These are phyloP conservation scores for Phialophora macrospora DNA, from an alignment of 2,329 filamentous ascomycete species.

Conservation along the genomic window DNA sequence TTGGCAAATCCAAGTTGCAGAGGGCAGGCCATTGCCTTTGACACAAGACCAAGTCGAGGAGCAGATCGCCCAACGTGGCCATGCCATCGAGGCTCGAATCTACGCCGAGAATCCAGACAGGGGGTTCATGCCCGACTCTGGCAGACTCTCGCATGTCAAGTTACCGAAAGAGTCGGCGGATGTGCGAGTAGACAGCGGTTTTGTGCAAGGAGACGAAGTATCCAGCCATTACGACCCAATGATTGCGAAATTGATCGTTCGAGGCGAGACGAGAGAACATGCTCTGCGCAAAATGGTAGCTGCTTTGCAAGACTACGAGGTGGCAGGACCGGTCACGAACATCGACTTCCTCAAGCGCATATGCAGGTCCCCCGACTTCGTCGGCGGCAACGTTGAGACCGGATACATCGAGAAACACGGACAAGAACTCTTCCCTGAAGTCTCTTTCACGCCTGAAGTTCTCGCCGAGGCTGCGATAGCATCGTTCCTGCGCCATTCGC, in stretches of 20 bases:
- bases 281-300: constrained; percentile 81
- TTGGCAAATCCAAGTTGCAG: constrained; percentile 91
- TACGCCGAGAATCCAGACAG: constrained; percentile 93
- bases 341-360: constrained; percentile 94
- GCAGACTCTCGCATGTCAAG: constrained; percentile 79
- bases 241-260: constrained; percentile 97
- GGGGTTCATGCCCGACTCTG: constrained; percentile 93
- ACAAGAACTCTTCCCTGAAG: constrained; percentile 73
- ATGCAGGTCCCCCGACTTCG: constrained; percentile 79
- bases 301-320: constrained; percentile 85
- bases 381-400: constrained; percentile 87
- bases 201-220: constrained; percentile 87
- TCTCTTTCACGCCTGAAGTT: constrained; percentile 69
- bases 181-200: constrained; percentile 90
- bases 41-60: constrained; percentile 69
- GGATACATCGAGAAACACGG: constrained; percentile 93
- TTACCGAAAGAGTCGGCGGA: constrained; percentile 70
- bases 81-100: constrained; percentile 93
- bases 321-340: constrained; percentile 91
- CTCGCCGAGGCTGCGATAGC: constrained; percentile 87
- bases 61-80: constrained; percentile 73
- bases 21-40: constrained; percentile 69
- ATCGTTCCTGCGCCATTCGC: constrained; percentile 56
- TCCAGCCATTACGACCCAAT: constrained; percentile 97
- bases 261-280: constrained; percentile 75